phyloP scores from a whole-genome alignment of 176 grass and related monocot genomes.

The Eremochloa ophiuroides region DNA sequence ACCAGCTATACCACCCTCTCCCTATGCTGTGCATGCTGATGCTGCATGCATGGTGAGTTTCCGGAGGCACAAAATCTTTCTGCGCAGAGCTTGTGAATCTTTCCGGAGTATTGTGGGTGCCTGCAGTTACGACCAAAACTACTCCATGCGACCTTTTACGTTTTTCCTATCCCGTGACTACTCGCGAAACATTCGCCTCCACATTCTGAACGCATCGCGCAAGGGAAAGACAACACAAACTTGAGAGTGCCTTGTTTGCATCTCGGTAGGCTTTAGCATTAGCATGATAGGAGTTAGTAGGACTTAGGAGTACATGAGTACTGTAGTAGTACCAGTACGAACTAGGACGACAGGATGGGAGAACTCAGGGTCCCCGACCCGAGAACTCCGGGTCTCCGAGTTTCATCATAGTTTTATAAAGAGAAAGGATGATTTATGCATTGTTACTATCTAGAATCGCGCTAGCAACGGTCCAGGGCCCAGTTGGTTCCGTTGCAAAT shows the following conservation, averaged over 20 bases:
- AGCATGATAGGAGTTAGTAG: too few relatives aligned
- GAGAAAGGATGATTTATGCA: too few relatives aligned
- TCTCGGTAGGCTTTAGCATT: neutral
- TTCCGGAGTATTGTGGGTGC: too few relatives aligned
- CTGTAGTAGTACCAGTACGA: neutral
- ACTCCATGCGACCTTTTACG: too few relatives aligned
- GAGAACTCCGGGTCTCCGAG: neutral
- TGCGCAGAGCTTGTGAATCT: constrained; percentile 27
- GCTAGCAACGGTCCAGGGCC: constrained; percentile 19
- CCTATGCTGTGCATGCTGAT: neutral
- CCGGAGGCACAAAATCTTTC: constrained; percentile 14
- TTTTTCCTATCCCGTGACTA: neutral
- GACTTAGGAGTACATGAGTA: too few relatives aligned
- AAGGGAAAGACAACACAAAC: neutral
- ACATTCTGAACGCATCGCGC: neutral
- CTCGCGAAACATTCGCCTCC: neutral
- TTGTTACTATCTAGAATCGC: too few relatives aligned
- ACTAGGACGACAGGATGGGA: neutral
- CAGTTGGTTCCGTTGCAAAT: too few relatives aligned
- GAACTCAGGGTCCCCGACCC: neutral
- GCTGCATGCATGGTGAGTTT: constrained; percentile 18
- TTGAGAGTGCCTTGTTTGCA: neutral
- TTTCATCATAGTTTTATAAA: too few relatives aligned
- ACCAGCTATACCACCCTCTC: too few relatives aligned
- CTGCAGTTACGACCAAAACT: neutral